Evolutionary conservation across 148 eudicot species (phyloP).

Genomic region (Simmondsia chinensis): DNA sequence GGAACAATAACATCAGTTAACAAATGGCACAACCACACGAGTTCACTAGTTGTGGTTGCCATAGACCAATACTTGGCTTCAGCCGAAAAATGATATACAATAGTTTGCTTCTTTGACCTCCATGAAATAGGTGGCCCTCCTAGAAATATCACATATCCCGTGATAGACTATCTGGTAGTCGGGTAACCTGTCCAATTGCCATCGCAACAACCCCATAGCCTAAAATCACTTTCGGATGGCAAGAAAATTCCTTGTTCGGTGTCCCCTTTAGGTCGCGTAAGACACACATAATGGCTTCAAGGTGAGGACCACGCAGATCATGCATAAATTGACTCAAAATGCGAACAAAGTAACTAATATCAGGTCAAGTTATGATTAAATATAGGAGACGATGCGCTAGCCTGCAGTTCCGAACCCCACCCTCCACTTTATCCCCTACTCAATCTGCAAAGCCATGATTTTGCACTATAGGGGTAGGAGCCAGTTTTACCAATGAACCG

Average conservation of each 20-base stretch:
- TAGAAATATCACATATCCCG: neutral
- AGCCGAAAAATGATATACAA: neutral
- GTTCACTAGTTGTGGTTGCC: too few relatives aligned
- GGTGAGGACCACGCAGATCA: neutral
- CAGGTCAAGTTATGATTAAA: neutral
- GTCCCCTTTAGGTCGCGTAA: neutral
- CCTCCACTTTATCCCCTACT: neutral
- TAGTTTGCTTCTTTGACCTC: constrained; percentile 1
- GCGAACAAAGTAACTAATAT: neutral
- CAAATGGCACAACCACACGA: too few relatives aligned
- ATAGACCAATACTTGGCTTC: neutral
- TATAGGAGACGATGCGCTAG: too few relatives aligned
- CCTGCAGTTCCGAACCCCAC: neutral
- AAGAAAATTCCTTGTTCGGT: neutral
- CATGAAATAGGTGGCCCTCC: neutral
- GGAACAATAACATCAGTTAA: too few relatives aligned
- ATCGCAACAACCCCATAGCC: neutral
- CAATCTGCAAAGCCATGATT: neutral
- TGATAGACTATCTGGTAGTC: neutral
- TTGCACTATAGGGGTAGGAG: too few relatives aligned
- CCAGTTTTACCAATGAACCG: too few relatives aligned
- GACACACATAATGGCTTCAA: neutral
- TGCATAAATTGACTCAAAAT: neutral
- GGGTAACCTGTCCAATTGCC: neutral
- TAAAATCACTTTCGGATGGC: neutral